A percentile compares a stretch with the other conserved stretches of the same genome.
phyloP scores from a whole-genome alignment of 1,284 basidiomycete genomes.

The Gymnopus androsaceus region DNA sequence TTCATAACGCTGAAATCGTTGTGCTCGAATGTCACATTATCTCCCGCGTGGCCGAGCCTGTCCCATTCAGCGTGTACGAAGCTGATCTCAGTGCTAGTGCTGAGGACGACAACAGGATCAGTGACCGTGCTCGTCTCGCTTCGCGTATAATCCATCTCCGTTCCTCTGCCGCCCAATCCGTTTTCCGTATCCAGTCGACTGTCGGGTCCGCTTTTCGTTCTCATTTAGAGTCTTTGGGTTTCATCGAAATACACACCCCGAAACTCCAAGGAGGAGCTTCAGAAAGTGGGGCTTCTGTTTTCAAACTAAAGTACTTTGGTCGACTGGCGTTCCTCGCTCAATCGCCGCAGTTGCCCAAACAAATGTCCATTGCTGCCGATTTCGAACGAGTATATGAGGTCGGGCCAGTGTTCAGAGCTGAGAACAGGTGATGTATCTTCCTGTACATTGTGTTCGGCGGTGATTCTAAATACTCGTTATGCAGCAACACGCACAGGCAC shows the following conservation, averaged over 20 bases:
- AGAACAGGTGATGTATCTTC: too few relatives aligned
- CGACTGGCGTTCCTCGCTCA: constrained; percentile 93
- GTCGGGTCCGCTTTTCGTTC: constrained; percentile 89
- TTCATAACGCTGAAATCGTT: constrained; percentile 87
- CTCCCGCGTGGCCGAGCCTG: neutral
- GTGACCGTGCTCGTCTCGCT: constrained; percentile 88
- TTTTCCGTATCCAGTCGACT: constrained; percentile 90
- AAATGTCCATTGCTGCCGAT: constrained; percentile 98
- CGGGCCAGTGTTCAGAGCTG: constrained; percentile 93
- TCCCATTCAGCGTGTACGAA: constrained; percentile 11
- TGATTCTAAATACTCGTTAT: too few relatives aligned
- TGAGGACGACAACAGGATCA: constrained; percentile 67
- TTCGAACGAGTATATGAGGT: constrained; percentile 91
- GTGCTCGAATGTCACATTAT: constrained; percentile 65
- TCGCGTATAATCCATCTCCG: constrained; percentile 94
- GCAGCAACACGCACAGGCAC: constrained; percentile 96
- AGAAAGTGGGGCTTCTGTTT: constrained; percentile 94
- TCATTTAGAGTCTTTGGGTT: constrained; percentile 68
- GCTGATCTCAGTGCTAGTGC: constrained; percentile 39
- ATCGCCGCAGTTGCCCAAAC: constrained; percentile 95
- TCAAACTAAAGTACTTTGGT: constrained; percentile 94
- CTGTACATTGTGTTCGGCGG: too few relatives aligned
- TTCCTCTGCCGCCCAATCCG: constrained; percentile 93
- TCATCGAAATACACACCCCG: constrained; percentile 96
- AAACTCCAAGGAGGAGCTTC: constrained; percentile 98